A percentile compares a stretch with the other conserved stretches of the same genome.
Evolutionary conservation across 805 yeast species (phyloP).

Genomic region (Candida vartiovaarae): DNA sequence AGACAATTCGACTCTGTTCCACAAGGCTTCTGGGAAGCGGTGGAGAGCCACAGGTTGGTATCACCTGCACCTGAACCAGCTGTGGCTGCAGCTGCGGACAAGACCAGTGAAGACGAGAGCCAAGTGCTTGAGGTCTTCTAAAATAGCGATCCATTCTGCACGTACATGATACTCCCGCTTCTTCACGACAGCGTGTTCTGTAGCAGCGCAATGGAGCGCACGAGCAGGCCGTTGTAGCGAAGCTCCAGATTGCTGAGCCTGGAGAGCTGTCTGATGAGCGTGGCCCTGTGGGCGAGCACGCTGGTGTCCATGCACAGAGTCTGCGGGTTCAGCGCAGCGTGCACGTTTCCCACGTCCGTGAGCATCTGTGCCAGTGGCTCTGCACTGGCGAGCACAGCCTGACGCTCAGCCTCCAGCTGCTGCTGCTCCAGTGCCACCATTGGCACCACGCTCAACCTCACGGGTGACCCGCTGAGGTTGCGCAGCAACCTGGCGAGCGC

Average conservation of each 20-base stretch:
- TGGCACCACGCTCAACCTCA: conserved; percentile 6
- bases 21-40: background rate
- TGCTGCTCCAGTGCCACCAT: background rate
- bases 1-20: background rate
- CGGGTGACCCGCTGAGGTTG: conserved; percentile 5
- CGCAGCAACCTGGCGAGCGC: conserved; percentile 4
- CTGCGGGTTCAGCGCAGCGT: background rate
- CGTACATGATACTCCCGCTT: too few species aligned
- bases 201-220: conserved; percentile 16
- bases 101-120: too few species aligned
- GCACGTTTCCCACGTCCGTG: background rate
- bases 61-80: too few species aligned
- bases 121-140: too few species aligned
- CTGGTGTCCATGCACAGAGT: background rate
- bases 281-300: background rate
- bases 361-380: background rate
- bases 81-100: too few species aligned
- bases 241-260: conserved; percentile 12
- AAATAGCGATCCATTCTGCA: too few species aligned
- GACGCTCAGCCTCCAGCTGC: conserved; percentile 1
- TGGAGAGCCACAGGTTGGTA: background rate
- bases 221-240: conserved; percentile 16
- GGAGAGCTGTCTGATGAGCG: background rate
- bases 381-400: background rate
- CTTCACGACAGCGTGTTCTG: conserved; percentile 14